Evolutionary conservation across 352 stramenopile species (phyloP), one percentile per base, ranked within the genome.

Genomic region (Globisporangium alternatum): DNA sequence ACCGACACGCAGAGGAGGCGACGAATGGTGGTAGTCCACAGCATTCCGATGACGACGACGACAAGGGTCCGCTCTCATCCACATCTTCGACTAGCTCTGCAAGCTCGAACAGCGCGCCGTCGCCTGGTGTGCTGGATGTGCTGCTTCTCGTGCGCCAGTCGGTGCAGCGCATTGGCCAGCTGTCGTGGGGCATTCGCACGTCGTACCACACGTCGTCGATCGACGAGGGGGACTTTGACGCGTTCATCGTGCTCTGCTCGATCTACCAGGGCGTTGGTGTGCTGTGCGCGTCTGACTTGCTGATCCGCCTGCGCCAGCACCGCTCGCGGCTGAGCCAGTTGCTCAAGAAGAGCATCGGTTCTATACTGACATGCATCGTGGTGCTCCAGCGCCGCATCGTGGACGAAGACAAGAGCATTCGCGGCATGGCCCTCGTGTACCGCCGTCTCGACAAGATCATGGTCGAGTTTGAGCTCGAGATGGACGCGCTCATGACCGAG

Each of bases 131-230:
- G 8, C 61, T 95, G 17, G 86, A 95, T 35, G 86, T 84, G 17
- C 69, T 95, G 10, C 56, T 95, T 15, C 75, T 95, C 2, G 86
- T 95, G 28, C 84, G 86, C 28, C 86, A 95, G 63, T 91, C 84
- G n/a, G 90, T 93, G 22, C 84, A 93, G 69, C 83, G 81, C 60
- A 90, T 95, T 21, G 83, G 84, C 9, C 83, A 91, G 55, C 68
- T 95, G 19, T 92, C 84, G 5, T 95, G 86, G 86, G 86, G 84
- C 9, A 74, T 93, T 8, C 84, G 86, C 7, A 93, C 86, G 5
- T 92, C 86, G n/a, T 88, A 81, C 56, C 84, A 95, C 65, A 95
- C 86, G 45, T 88, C 83, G 10, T 86, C 82, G 10, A 89, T 92
- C 66, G 86, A 95, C 37, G 83, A 93, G 56, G 78, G 81, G n/a